A percentile compares a stretch with the other conserved stretches of the same genome.
phyloP scores from a whole-genome alignment of 129 eudicot genomes.

The Calendula officinalis region DNA sequence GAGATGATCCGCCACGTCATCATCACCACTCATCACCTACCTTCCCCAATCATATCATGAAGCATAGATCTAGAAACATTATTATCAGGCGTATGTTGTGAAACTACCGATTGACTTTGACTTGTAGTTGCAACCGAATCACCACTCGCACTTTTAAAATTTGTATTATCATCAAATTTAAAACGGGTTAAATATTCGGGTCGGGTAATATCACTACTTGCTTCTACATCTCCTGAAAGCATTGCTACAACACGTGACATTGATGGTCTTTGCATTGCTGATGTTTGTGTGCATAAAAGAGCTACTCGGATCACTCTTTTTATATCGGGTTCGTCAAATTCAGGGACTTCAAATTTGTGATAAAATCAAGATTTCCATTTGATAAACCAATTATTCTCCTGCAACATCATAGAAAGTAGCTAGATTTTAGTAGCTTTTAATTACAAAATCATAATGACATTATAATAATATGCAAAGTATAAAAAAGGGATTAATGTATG shows the following conservation, averaged over 20 bases:
- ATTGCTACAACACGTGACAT: slow-evolving; percentile 89
- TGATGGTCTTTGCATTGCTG: slow-evolving; percentile 61
- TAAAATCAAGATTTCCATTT: slow-evolving; percentile 62
- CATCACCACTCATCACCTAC: slow-evolving; percentile 18
- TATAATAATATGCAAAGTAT: not conserved
- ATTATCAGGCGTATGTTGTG: slow-evolving; percentile 16
- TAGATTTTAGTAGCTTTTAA: not conserved
- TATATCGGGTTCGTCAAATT: slow-evolving; percentile 46
- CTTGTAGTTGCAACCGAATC: slow-evolving; percentile 18
- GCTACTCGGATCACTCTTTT: slow-evolving; percentile 47
- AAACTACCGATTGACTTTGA: slow-evolving; percentile 10
- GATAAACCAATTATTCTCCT: slow-evolving; percentile 77
- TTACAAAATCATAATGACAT: not conserved
- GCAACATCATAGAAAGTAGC: slow-evolving; percentile 7
- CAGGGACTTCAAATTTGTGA: slow-evolving; percentile 48
- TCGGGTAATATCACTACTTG: slow-evolving; percentile 35
- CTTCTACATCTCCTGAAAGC: slow-evolving; percentile 70
- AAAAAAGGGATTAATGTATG: too few relatives aligned
- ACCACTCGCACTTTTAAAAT: slow-evolving; percentile 23
- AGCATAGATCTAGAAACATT: slow-evolving; percentile 25
- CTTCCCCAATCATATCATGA: slow-evolving; percentile 37
- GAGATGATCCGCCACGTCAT: not conserved
- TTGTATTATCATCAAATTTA: slow-evolving; percentile 47
- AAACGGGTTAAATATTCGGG: slow-evolving; percentile 67
- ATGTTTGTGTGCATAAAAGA: slow-evolving; percentile 75